Evolutionary conservation across 2,329 filamentous ascomycete species (phyloP).

Genomic region (Helotiales sp.): DNA sequence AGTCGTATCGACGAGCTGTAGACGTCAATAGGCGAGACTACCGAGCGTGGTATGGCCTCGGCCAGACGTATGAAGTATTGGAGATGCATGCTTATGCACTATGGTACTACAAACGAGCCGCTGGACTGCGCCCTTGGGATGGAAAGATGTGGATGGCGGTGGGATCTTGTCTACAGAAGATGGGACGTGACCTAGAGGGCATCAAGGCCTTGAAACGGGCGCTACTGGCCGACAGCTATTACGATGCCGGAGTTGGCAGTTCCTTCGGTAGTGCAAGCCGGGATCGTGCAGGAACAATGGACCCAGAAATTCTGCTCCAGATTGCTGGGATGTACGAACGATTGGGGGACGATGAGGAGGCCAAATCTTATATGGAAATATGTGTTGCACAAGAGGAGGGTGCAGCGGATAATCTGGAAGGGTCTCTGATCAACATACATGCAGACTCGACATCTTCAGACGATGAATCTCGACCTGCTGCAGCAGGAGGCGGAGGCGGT

Average conservation of each 20-base stretch:
- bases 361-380: conserved; percentile 93
- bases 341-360: conserved; percentile 74
- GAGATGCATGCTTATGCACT: conserved; percentile 98
- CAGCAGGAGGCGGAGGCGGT: conserved; percentile 39
- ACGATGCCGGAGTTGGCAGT: conserved; percentile 60
- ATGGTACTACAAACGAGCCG: conserved; percentile 97
- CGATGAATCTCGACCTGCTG: conserved; percentile 32
- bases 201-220: conserved; percentile 96
- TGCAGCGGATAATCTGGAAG: conserved; percentile 42
- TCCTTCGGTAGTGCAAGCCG: conserved; percentile 42
- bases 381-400: conserved; percentile 92
- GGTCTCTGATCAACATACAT: conserved; percentile 49
- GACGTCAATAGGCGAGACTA: conserved; percentile 97
- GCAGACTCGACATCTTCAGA: conserved; percentile 55
- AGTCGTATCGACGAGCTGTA: conserved; percentile 92
- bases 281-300: conserved; percentile 61
- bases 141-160: conserved; percentile 99
- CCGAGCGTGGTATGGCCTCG: conserved; percentile 95
- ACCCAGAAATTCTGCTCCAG: conserved; percentile 86
- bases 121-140: conserved; percentile 90
- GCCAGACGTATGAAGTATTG: conserved; percentile 94
- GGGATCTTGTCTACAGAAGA: conserved; percentile 86
- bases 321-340: conserved; percentile 89
- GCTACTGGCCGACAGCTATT: conserved; percentile 82
- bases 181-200: conserved; percentile 82